A percentile compares a stretch with the other conserved stretches of the same genome.
These are phyloP conservation scores for Gastrodia elata DNA, from an alignment of 106 monocot species.

Conservation along the genomic window DNA sequence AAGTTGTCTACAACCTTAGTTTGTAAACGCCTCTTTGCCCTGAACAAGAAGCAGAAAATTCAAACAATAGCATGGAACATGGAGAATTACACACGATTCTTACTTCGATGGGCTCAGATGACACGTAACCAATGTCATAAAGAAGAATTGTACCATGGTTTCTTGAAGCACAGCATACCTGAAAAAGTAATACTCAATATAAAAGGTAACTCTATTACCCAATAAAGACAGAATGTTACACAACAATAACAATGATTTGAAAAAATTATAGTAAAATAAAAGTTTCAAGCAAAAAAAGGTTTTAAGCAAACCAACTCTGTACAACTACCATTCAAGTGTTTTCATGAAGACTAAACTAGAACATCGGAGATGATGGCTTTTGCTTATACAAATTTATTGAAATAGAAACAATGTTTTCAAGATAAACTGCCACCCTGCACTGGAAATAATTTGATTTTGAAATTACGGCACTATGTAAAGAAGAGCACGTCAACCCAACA, in stretches of 20 bases:
- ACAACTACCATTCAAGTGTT: neutral
- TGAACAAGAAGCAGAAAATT: neutral
- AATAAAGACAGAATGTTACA: neutral
- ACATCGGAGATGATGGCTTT: neutral
- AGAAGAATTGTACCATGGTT: constrained; percentile 33
- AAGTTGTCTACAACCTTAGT: too few relatives aligned
- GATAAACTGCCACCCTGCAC: neutral
- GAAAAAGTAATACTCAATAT: constrained; percentile 10
- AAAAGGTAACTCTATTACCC: neutral
- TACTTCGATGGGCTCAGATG: constrained; percentile 62
- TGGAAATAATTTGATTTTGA: neutral
- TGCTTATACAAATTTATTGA: neutral
- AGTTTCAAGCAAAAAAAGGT: neutral
- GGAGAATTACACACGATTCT: constrained; percentile 12
- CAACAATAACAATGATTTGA: neutral
- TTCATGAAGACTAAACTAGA: neutral
- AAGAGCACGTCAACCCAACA: neutral
- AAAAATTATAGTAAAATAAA: neutral
- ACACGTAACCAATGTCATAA: constrained; percentile 68
- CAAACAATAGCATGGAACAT: constrained; percentile 2
- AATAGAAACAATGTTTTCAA: neutral
- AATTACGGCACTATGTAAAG: too few relatives aligned
- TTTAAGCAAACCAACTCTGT: neutral
- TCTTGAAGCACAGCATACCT: constrained; percentile 77
- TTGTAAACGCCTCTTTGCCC: neutral